Conservation (phyloP, 2,329 filamentous ascomycete species). For the Drechslerella coelobrocha region DNA sequence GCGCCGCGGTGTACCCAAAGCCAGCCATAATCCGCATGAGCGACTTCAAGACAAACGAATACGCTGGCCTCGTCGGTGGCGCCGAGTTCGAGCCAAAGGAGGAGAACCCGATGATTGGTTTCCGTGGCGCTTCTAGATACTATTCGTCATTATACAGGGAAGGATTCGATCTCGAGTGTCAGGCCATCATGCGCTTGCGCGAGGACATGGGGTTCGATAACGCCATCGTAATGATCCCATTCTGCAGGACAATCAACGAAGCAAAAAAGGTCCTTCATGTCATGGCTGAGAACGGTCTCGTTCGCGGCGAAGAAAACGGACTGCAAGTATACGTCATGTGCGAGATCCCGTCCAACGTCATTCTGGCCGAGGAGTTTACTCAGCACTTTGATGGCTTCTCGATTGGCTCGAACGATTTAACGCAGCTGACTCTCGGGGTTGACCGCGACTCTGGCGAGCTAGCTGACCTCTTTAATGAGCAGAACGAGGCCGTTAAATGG, state of each 20-base stretch:
- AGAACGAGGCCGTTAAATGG: conserved; percentile 59
- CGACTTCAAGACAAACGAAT: conserved; percentile 60
- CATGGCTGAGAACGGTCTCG: conserved; percentile 59
- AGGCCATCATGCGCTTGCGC: conserved; percentile 58
- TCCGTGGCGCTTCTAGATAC: conserved; percentile 60
- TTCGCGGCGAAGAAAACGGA: conserved; percentile 56
- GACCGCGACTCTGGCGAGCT: conserved; percentile 59
- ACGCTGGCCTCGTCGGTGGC: conserved; percentile 59
- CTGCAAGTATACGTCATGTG: conserved; percentile 60
- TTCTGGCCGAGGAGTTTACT: conserved; percentile 57
- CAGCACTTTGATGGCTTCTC: conserved; percentile 60
- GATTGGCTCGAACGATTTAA: conserved; percentile 60
- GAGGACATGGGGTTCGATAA: conserved; percentile 59
- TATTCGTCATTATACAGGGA: conserved; percentile 59
- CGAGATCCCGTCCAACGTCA: conserved; percentile 60
- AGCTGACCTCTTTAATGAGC: conserved; percentile 58
- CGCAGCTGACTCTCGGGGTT: conserved; percentile 59
- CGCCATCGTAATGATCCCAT: conserved; percentile 59
- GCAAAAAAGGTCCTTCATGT: conserved; percentile 57
- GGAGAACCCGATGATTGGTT: conserved; percentile 60
- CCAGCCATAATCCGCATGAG: conserved; percentile 59
- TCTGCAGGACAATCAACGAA: conserved; percentile 58
- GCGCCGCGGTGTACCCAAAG: conserved; percentile 58
- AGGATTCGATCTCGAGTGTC: conserved; percentile 59
- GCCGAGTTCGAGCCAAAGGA: conserved; percentile 59